These are phyloP conservation scores for Tolypocladium amazonense DNA, from an alignment of 2,329 filamentous ascomycete species.

Conservation along the genomic window DNA sequence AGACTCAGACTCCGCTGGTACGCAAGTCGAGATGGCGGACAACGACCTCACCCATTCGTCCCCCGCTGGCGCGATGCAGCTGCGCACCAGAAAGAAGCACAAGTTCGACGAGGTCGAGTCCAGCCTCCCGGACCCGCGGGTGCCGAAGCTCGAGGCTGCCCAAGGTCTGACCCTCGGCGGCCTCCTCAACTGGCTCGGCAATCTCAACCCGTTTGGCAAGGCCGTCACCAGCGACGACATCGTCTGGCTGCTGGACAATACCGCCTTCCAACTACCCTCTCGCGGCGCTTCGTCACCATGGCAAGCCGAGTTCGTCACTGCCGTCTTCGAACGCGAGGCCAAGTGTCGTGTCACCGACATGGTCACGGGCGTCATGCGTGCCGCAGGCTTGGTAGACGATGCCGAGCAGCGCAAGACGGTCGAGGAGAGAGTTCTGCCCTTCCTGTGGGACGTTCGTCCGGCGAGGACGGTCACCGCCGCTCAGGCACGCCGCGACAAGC, in stretches of 20 bases:
- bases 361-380: slow-evolving; percentile 59
- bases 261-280: slow-evolving; percentile 56
- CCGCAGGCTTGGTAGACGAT: slow-evolving; percentile 54
- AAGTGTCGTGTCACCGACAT: slow-evolving; percentile 56
- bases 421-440: slow-evolving; percentile 60
- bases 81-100: slow-evolving; percentile 35
- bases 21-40: neutral
- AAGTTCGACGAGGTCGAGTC: slow-evolving; percentile 41
- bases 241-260: slow-evolving; percentile 88
- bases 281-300: slow-evolving; percentile 40
- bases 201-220: slow-evolving; percentile 46
- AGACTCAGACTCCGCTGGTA: neutral
- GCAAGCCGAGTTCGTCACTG: slow-evolving; percentile 75
- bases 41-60: slow-evolving; percentile 13
- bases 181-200: slow-evolving; percentile 39
- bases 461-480: slow-evolving; percentile 56
- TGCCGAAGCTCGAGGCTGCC: neutral
- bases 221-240: slow-evolving; percentile 54
- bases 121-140: slow-evolving; percentile 22
- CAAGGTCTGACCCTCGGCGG: slow-evolving; percentile 18
- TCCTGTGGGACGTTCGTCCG: slow-evolving; percentile 66
- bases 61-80: slow-evolving; percentile 34
- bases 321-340: slow-evolving; percentile 66
- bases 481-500: slow-evolving; percentile 42
- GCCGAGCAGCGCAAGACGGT: slow-evolving; percentile 50